phyloP scores from a whole-genome alignment of 2,329 filamentous ascomycete genomes.

The Neofusicoccum umdonicola region DNA sequence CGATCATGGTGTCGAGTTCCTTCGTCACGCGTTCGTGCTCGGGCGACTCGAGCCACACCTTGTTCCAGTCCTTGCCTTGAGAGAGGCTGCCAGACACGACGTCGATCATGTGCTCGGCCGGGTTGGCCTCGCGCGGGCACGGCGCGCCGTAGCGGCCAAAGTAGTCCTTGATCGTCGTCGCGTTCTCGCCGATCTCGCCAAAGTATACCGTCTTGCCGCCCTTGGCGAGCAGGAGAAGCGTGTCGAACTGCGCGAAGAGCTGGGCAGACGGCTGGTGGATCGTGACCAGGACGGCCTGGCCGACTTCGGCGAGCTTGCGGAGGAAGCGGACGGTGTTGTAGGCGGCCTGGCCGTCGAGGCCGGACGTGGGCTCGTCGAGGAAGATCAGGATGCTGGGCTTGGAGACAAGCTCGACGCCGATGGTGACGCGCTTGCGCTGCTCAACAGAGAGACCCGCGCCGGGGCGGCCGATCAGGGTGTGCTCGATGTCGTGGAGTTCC shows the following conservation, averaged over 20 bases:
- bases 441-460: constrained; percentile 58
- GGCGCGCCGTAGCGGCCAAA: constrained; percentile 52
- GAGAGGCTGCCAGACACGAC: constrained; percentile 43
- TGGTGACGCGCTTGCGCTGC: constrained; percentile 62
- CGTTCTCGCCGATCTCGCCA: constrained; percentile 73
- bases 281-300: constrained; percentile 80
- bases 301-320: constrained; percentile 67
- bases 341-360: constrained; percentile 67
- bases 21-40: constrained; percentile 32
- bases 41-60: constrained; percentile 38
- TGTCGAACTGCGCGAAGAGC: constrained; percentile 79
- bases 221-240: constrained; percentile 69
- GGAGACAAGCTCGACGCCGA: constrained; percentile 56
- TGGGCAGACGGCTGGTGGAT: constrained; percentile 83
- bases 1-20: constrained; percentile 39
- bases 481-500: constrained; percentile 58
- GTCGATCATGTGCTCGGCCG: constrained; percentile 76
- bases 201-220: constrained; percentile 82
- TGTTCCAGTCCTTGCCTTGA: constrained; percentile 34
- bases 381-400: constrained; percentile 70
- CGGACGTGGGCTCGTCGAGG: constrained; percentile 72
- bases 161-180: constrained; percentile 59
- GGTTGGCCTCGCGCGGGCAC: constrained; percentile 49
- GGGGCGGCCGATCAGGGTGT: constrained; percentile 57
- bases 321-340: constrained; percentile 73